Conservation (phyloP, 306 rosid genomes). For the Acacia confusa region DNA sequence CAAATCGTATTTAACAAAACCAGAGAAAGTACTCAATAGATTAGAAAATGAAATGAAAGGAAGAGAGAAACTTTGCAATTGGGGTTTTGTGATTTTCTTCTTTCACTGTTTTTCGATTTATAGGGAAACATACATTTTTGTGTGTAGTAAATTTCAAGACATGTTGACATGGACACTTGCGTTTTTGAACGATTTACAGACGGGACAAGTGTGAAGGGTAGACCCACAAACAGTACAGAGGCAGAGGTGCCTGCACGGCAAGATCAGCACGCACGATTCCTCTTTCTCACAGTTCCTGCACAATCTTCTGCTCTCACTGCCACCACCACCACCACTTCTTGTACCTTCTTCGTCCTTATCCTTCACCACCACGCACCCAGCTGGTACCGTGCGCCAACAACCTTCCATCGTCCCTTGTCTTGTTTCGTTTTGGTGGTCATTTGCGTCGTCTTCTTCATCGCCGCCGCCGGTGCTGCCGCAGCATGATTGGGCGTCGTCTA, state of each 20-base stretch:
- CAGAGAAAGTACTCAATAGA: neutral
- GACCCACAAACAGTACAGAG: constrained; percentile 81
- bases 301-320: constrained; percentile 24
- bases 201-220: constrained; percentile 70
- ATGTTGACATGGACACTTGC: constrained; percentile 78
- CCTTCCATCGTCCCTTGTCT: neutral
- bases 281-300: constrained; percentile 79
- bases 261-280: constrained; percentile 79
- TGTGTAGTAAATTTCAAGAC: constrained; percentile 33
- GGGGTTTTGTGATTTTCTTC: neutral
- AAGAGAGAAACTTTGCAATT: neutral
- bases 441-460: neutral
- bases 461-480: constrained; percentile 57
- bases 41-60: neutral
- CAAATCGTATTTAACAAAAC: neutral
- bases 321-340: neutral
- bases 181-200: constrained; percentile 81
- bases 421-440: neutral
- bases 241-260: constrained; percentile 94
- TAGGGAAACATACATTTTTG: neutral
- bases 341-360: constrained; percentile 25
- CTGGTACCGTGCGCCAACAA: constrained; percentile 42
- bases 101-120: neutral
- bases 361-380: neutral
- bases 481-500: constrained; percentile 65